Evolutionary conservation across 2,329 filamentous ascomycete species (phyloP).

Genomic region (Blumeria hordei): DNA sequence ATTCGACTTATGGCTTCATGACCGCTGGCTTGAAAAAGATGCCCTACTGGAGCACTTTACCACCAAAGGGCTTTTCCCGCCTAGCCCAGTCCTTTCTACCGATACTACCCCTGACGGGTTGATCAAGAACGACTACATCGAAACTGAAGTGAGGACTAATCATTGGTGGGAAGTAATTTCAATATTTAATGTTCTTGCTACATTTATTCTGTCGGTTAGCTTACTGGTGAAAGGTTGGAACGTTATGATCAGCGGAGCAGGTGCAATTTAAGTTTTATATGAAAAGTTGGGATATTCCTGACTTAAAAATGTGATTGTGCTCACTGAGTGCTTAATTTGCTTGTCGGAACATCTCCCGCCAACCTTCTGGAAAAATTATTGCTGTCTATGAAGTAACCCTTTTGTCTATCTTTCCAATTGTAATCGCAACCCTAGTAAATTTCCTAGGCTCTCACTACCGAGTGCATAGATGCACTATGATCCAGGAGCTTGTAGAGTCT

Average conservation of each 20-base stretch:
- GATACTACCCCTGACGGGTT: background rate
- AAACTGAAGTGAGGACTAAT: slow-evolving; percentile 14
- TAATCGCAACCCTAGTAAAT: too few relatives aligned
- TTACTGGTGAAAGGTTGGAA: slow-evolving; percentile 9
- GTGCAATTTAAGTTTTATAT: too few relatives aligned
- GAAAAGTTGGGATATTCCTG: too few relatives aligned
- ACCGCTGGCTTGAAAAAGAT: slow-evolving; percentile 85
- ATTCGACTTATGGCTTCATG: slow-evolving; percentile 68
- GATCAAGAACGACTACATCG: slow-evolving; percentile 10
- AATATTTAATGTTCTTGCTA: slow-evolving; percentile 13
- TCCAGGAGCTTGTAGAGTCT: too few relatives aligned
- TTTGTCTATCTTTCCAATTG: too few relatives aligned
- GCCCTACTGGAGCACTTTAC: slow-evolving; percentile 64
- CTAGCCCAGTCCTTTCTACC: background rate
- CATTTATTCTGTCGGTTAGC: slow-evolving; percentile 11
- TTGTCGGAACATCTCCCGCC: too few relatives aligned
- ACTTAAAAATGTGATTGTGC: too few relatives aligned
- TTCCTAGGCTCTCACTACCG: too few relatives aligned
- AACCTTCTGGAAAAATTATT: too few relatives aligned
- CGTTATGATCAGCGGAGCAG: background rate
- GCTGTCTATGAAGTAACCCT: too few relatives aligned
- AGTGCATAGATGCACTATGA: too few relatives aligned
- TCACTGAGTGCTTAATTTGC: too few relatives aligned
- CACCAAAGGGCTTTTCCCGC: slow-evolving; percentile 54
- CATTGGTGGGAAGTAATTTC: slow-evolving; percentile 14